Conservation (phyloP, 2,329 filamentous ascomycete species). For the Triangularia setosa region DNA sequence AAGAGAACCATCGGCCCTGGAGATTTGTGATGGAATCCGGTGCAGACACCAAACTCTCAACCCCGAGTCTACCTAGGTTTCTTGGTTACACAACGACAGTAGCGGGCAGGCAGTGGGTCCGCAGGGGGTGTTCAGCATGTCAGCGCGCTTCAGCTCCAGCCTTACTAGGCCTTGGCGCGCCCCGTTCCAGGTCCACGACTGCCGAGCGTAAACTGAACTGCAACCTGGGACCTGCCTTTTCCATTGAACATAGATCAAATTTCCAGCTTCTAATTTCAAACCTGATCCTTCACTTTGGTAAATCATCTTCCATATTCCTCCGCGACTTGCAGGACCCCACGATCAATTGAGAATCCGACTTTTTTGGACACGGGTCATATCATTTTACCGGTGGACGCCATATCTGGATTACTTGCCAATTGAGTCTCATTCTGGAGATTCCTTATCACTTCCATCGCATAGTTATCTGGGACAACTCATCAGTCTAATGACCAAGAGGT, state of each 20-base stretch:
- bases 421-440: not conserved
- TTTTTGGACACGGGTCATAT: not conserved
- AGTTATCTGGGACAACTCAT: not conserved
- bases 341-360: not conserved
- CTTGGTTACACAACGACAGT: not conserved
- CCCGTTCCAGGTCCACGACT: not conserved
- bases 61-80: too few relatives aligned
- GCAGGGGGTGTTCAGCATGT: not conserved
- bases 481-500: not conserved
- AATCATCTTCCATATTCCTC: not conserved
- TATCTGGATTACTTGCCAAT: not conserved
- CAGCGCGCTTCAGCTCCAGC: conserved; percentile 1
- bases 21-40: too few relatives aligned
- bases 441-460: not conserved
- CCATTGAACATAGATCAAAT: not conserved
- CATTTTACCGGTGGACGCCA: not conserved
- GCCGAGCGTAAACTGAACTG: not conserved
- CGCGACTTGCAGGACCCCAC: not conserved
- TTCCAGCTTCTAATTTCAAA: not conserved
- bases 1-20: too few relatives aligned
- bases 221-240: not conserved
- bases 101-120: not conserved
- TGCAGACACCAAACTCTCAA: too few relatives aligned
- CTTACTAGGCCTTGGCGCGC: conserved; percentile 2
- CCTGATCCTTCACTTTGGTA: not conserved